Percentiles rank a stretch among this genome's conserved stretches.
Evolutionary conservation across 1,139 yeast species (phyloP).

Genomic region (Yamadazyma friedrichii): DNA sequence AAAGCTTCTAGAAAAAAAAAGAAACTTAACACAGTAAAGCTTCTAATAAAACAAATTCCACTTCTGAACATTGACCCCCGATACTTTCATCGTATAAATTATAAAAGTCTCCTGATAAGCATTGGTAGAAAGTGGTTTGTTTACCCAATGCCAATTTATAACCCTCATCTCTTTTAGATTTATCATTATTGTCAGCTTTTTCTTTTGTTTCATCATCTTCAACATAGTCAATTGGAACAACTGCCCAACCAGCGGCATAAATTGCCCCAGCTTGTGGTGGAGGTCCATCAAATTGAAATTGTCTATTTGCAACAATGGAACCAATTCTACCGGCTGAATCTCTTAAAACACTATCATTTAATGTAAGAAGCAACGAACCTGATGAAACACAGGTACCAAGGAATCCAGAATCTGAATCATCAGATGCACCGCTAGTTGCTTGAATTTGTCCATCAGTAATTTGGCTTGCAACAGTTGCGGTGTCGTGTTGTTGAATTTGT

Average conservation of each 20-base stretch:
- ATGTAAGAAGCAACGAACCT: constrained; percentile 28
- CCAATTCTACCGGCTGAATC: constrained; percentile 39
- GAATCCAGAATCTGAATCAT: constrained; percentile 6
- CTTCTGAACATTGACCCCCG: constrained; percentile 37
- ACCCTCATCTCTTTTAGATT: constrained; percentile 22
- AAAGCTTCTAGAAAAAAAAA: too few relatives aligned
- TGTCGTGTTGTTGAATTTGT: constrained; percentile 16
- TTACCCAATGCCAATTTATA: constrained; percentile 39
- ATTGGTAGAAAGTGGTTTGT: constrained; percentile 39
- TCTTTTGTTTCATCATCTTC: constrained; percentile 15
- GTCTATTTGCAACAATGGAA: constrained; percentile 45
- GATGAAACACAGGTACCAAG: constrained; percentile 24
- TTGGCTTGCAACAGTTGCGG: constrained; percentile 28
- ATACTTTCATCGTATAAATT: constrained; percentile 42
- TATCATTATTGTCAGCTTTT: constrained; percentile 16
- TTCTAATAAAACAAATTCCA: constrained; percentile 35
- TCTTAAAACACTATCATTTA: constrained; percentile 28
- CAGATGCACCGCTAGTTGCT: constrained; percentile 14
- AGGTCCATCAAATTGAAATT: constrained; percentile 47
- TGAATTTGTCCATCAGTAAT: constrained; percentile 43
- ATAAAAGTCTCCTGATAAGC: constrained; percentile 44
- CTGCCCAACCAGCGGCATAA: constrained; percentile 40
- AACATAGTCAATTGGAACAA: constrained; percentile 27
- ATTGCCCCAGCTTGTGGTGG: constrained; percentile 45
- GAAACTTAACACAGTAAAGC: constrained; percentile 27